These are phyloP conservation scores for Nemania sp. DNA, from an alignment of 2,329 filamentous ascomycete genomes.

Conservation along the genomic window DNA sequence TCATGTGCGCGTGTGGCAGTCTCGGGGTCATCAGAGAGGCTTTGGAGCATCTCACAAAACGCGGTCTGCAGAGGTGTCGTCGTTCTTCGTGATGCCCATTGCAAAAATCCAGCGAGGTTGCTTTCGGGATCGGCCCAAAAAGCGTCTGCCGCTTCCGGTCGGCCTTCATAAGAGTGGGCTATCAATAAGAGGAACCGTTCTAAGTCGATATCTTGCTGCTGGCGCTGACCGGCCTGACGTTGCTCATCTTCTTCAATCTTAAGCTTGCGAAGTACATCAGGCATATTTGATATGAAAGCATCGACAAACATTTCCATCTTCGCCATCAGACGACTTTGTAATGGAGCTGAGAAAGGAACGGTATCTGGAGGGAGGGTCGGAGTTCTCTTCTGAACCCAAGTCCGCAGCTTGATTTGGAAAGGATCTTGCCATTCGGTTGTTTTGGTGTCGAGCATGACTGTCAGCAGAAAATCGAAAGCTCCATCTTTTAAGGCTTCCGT, in stretches of 20 bases:
- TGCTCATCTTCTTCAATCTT: constrained; percentile 90
- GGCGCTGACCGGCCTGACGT: constrained; percentile 65
- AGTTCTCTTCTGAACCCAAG: constrained; percentile 81
- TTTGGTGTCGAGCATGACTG: constrained; percentile 79
- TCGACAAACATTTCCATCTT: constrained; percentile 88
- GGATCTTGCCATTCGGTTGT: constrained; percentile 86
- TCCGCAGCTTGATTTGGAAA: constrained; percentile 77
- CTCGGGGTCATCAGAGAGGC: constrained; percentile 79
- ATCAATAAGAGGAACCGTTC: constrained; percentile 93
- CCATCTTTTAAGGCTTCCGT: constrained; percentile 81
- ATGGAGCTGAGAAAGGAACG: constrained; percentile 69
- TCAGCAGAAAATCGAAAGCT: constrained; percentile 88
- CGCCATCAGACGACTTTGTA: constrained; percentile 73
- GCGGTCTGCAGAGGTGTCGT: constrained; percentile 95
- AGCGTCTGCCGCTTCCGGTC: constrained; percentile 79
- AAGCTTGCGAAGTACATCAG: constrained; percentile 83
- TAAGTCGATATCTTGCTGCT: constrained; percentile 72
- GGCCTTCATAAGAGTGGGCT: constrained; percentile 85
- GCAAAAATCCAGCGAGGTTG: constrained; percentile 90
- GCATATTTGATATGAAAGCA: constrained; percentile 92
- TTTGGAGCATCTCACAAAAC: constrained; percentile 94
- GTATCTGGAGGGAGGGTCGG: constrained; percentile 69
- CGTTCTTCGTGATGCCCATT: constrained; percentile 94
- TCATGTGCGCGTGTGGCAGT: constrained; percentile 84
- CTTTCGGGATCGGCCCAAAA: constrained; percentile 95